A percentile compares a stretch with the other conserved stretches of the same genome.
These are phyloP conservation scores for Colletotrichum somersetense DNA, from an alignment of 2,329 filamentous ascomycete species.

Conservation along the genomic window DNA sequence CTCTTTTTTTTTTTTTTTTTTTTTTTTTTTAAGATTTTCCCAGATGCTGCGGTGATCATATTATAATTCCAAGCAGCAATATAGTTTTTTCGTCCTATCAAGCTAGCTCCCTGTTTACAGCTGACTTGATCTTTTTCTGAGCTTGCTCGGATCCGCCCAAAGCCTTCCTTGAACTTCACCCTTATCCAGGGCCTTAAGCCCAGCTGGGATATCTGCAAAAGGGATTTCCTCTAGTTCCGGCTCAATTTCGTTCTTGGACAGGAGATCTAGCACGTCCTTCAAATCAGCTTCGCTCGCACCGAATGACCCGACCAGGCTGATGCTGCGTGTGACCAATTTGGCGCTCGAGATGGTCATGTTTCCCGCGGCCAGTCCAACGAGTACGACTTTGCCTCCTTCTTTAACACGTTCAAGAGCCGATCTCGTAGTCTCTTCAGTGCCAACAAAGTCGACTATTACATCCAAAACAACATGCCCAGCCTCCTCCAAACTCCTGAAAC, in stretches of 20 bases:
- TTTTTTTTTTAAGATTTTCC: too few relatives aligned
- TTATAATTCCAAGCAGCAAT: too few relatives aligned
- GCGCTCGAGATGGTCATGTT: slow-evolving; percentile 1
- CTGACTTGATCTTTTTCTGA: neutral
- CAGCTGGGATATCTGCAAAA: slow-evolving; percentile 19
- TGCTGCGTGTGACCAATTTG: neutral
- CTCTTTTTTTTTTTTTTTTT: too few relatives aligned
- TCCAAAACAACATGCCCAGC: slow-evolving; percentile 2
- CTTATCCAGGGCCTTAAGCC: slow-evolving; percentile 1
- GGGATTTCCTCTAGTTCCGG: slow-evolving; percentile 17
- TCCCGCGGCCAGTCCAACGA: slow-evolving; percentile 8
- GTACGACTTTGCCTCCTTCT: slow-evolving; percentile 27
- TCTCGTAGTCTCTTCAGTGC: neutral
- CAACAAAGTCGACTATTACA: slow-evolving; percentile 22
- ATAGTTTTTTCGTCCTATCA: too few relatives aligned
- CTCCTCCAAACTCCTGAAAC: neutral
- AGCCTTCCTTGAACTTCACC: slow-evolving; percentile 1
- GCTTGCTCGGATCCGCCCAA: slow-evolving; percentile 9
- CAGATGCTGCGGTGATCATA: too few relatives aligned
- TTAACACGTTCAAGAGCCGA: slow-evolving; percentile 11
- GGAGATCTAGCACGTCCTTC: slow-evolving; percentile 16
- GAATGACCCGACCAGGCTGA: slow-evolving; percentile 21
- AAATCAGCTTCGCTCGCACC: slow-evolving; percentile 22
- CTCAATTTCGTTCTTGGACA: neutral
- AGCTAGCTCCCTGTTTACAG: neutral